Evolutionary conservation across 495 filamentous ascomycete genomes (phyloP).

Genomic region (Achaetomiella virescens): DNA sequence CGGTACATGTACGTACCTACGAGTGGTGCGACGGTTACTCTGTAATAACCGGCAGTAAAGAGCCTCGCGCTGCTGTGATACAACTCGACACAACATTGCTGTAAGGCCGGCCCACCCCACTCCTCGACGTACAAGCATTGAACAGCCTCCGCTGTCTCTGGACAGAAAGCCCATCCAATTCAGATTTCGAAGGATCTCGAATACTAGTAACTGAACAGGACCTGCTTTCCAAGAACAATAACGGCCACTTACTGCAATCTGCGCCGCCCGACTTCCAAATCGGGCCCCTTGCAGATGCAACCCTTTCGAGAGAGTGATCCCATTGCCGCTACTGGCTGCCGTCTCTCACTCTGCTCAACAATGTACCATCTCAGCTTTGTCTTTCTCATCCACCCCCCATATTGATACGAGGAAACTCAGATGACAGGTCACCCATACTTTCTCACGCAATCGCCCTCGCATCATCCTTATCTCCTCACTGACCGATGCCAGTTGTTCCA

Average conservation of each 20-base stretch:
- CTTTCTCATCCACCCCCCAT: not conserved
- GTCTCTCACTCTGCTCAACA: not conserved
- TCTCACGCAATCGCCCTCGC: not conserved
- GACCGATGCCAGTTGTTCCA: not conserved
- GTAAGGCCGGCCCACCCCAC: too few species aligned
- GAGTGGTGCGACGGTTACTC: too few species aligned
- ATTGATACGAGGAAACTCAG: not conserved
- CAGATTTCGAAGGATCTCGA: too few species aligned
- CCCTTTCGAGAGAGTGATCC: not conserved
- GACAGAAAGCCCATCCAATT: too few species aligned
- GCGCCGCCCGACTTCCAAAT: constrained; percentile 18
- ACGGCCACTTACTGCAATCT: constrained; percentile 1
- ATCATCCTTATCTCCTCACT: not conserved
- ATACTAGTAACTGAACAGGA: too few species aligned
- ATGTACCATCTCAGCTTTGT: not conserved
- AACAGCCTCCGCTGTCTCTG: too few species aligned
- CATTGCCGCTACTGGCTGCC: not conserved
- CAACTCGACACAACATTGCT: too few species aligned
- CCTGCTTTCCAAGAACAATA: not conserved
- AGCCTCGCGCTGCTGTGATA: too few species aligned
- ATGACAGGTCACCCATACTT: not conserved
- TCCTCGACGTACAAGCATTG: too few species aligned
- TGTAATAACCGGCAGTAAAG: too few species aligned
- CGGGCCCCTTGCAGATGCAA: constrained; percentile 18
- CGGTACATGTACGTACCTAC: too few species aligned